phyloP scores from a whole-genome alignment of 805 yeast genomes.

The Clavispora santaluciae region DNA sequence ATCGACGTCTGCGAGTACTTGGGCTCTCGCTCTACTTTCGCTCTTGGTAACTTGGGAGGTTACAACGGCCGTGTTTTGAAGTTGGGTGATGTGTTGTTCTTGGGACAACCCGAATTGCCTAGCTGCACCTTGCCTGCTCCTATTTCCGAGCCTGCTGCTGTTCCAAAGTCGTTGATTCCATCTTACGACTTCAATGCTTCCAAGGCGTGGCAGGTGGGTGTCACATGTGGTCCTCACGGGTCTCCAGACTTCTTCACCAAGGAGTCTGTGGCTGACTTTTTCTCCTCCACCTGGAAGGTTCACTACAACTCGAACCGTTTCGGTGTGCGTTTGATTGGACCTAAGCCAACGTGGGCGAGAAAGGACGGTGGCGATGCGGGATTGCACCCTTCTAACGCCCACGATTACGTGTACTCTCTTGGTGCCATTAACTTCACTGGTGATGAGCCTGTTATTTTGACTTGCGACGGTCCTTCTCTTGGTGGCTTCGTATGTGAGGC shows the following conservation, averaged over 20 bases:
- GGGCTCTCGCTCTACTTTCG: slow-evolving; percentile 96
- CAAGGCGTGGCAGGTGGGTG: slow-evolving; percentile 79
- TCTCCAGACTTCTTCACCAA: slow-evolving; percentile 88
- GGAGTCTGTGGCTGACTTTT: slow-evolving; percentile 73
- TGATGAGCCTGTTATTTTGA: slow-evolving; percentile 94
- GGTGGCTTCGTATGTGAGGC: slow-evolving; percentile 98
- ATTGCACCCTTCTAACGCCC: slow-evolving; percentile 96
- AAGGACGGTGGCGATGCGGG: slow-evolving; percentile 97
- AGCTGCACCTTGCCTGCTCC: slow-evolving; percentile 73
- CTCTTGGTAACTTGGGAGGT: slow-evolving; percentile 91
- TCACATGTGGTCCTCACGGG: slow-evolving; percentile 97
- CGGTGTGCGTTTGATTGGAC: slow-evolving; percentile 92
- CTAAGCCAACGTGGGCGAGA: slow-evolving; percentile 97
- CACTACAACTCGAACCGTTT: slow-evolving; percentile 96
- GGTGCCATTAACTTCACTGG: slow-evolving; percentile 98
- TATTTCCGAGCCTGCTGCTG: slow-evolving; percentile 52
- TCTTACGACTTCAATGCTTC: slow-evolving; percentile 32
- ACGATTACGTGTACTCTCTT: slow-evolving; percentile 91
- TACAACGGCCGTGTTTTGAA: slow-evolving; percentile 88
- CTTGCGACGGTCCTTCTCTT: slow-evolving; percentile 95
- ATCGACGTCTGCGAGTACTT: slow-evolving; percentile 90
- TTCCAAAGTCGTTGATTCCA: slow-evolving; percentile 58
- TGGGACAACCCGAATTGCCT: slow-evolving; percentile 70
- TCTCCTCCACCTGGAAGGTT: slow-evolving; percentile 80
- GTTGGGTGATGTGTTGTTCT: slow-evolving; percentile 85